These are phyloP conservation scores for Harringtonia aguacate DNA, from an alignment of 2,329 filamentous ascomycete genomes.

Conservation along the genomic window DNA sequence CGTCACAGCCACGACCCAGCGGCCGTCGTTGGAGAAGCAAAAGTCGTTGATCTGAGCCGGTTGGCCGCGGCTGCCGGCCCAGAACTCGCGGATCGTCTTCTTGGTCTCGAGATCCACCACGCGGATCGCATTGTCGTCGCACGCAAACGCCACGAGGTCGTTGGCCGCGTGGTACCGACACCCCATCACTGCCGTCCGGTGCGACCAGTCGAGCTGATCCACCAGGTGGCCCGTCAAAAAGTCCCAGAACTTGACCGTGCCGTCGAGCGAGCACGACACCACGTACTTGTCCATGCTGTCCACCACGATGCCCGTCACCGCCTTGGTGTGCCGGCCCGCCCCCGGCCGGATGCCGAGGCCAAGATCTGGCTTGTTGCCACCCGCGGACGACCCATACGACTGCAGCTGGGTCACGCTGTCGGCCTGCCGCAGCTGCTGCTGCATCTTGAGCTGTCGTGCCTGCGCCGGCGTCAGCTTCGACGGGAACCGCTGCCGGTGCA, in stretches of 20 bases:
- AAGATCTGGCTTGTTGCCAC: neutral
- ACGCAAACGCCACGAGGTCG: slow-evolving; percentile 79
- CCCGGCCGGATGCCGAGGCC: slow-evolving; percentile 33
- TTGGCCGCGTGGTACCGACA: slow-evolving; percentile 74
- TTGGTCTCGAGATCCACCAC: slow-evolving; percentile 85
- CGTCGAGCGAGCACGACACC: slow-evolving; percentile 80
- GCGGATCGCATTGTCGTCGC: slow-evolving; percentile 78
- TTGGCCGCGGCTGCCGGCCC: slow-evolving; percentile 56
- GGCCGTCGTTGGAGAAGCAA: slow-evolving; percentile 82
- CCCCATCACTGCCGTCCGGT: slow-evolving; percentile 60
- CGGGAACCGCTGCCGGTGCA: slow-evolving; percentile 80
- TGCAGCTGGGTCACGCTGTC: slow-evolving; percentile 45
- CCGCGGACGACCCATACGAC: slow-evolving; percentile 23
- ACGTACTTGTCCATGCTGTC: slow-evolving; percentile 82
- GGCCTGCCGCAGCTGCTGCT: slow-evolving; percentile 49
- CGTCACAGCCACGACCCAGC: slow-evolving; percentile 85
- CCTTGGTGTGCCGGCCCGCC: slow-evolving; percentile 65
- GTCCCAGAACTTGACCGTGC: slow-evolving; percentile 96
- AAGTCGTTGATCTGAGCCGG: slow-evolving; percentile 56
- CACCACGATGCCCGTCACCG: slow-evolving; percentile 77
- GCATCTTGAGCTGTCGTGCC: slow-evolving; percentile 62
- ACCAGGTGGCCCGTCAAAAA: slow-evolving; percentile 73
- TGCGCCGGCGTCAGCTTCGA: slow-evolving; percentile 67
- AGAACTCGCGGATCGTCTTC: slow-evolving; percentile 85
- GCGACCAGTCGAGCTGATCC: slow-evolving; percentile 75